Percentiles rank a stretch among this genome's conserved stretches.
phyloP scores from a whole-genome alignment of 2,329 filamentous ascomycete species.

The Elsinoe ampelina region DNA sequence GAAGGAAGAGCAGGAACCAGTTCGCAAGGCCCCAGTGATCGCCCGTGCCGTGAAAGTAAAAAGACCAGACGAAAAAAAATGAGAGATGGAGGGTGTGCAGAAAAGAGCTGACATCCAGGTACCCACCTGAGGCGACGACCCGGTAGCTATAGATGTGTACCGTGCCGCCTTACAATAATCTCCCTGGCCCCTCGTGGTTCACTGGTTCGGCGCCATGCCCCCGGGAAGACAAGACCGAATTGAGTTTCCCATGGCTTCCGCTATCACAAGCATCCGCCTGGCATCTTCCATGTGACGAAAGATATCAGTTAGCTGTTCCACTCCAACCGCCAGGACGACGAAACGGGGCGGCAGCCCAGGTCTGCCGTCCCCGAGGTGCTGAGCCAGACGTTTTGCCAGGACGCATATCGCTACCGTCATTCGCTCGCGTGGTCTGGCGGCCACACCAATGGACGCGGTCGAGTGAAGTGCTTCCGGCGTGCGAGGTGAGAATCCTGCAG shows the following conservation, averaged over 20 bases:
- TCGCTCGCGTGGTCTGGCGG: not conserved
- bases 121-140: not conserved
- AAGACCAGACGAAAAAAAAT: not conserved
- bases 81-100: not conserved
- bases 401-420: not conserved
- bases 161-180: conserved; percentile 5
- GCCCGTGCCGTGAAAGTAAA: not conserved
- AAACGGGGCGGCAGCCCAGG: too few species aligned
- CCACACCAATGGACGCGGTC: not conserved
- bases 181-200: not conserved
- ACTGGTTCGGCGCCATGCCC: not conserved
- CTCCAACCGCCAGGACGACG: too few species aligned
- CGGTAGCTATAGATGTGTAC: not conserved
- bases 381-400: not conserved
- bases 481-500: not conserved
- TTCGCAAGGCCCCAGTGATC: not conserved
- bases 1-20: not conserved
- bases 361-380: too few species aligned
- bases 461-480: not conserved
- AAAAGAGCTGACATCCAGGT: not conserved
- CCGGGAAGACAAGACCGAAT: not conserved
- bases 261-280: too few species aligned
- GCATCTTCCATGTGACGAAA: too few species aligned
- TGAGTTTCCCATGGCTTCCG: not conserved
- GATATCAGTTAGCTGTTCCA: too few species aligned